These are phyloP conservation scores for Pleurotus eryngii DNA, from an alignment of 768 basidiomycete species.

Conservation along the genomic window DNA sequence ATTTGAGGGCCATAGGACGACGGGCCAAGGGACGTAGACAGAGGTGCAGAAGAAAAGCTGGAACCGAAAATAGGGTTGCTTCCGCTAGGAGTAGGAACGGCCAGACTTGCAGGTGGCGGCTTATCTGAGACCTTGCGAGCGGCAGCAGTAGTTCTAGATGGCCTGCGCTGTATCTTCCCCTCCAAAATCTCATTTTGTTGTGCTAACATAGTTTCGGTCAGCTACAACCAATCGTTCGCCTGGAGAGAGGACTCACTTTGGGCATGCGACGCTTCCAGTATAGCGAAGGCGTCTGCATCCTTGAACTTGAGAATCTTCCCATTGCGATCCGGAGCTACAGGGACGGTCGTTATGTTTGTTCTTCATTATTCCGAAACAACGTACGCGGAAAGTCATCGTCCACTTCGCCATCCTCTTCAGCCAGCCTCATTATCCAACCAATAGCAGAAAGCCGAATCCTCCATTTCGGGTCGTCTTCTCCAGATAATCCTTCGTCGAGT, in stretches of 20 bases:
- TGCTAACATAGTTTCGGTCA: conserved; percentile 21
- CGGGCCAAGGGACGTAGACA: conserved; percentile 69
- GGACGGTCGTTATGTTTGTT: background rate
- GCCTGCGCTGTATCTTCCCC: conserved; percentile 76
- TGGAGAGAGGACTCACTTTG: conserved; percentile 54
- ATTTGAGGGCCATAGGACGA: conserved; percentile 77
- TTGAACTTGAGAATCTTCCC: conserved; percentile 80
- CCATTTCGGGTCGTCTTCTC: conserved; percentile 61
- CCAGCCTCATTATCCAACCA: conserved; percentile 91
- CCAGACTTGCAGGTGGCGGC: conserved; percentile 32
- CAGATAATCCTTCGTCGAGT: conserved; percentile 61
- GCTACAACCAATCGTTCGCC: no score
- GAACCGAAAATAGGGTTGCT: conserved; percentile 48
- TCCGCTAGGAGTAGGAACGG: conserved; percentile 30
- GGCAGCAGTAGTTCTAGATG: conserved; percentile 58
- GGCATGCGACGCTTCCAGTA: conserved; percentile 68
- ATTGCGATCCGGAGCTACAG: conserved; percentile 84
- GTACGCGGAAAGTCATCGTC: conserved; percentile 98
- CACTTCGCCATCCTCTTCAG: conserved; percentile 96
- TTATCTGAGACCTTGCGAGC: conserved; percentile 54
- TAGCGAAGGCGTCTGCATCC: conserved; percentile 84
- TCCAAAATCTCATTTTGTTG: conserved; percentile 82
- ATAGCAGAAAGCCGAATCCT: conserved; percentile 62
- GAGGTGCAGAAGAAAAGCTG: conserved; percentile 38
- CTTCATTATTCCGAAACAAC: conserved; percentile 24